Percentiles rank a stretch among this genome's conserved stretches.
Evolutionary conservation across 2,329 filamentous ascomycete genomes (phyloP).

Genomic region (Pseudonectria foliicola): DNA sequence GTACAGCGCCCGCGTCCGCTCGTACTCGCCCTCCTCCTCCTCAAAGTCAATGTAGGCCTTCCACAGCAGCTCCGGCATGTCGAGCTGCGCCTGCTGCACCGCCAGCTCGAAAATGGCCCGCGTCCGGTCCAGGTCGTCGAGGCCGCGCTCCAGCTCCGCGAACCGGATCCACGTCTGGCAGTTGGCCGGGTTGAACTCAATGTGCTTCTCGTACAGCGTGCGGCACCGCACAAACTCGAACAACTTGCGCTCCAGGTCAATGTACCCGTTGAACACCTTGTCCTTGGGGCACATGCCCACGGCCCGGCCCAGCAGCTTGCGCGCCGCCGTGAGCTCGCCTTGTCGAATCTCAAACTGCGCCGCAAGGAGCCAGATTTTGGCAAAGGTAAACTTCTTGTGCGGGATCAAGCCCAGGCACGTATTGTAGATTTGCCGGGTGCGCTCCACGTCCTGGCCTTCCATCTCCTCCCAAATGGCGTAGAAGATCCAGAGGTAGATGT

Average conservation of each 20-base stretch:
- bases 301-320: slow-evolving; percentile 83
- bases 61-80: slow-evolving; percentile 98
- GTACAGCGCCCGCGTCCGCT: slow-evolving; percentile 72
- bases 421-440: slow-evolving; percentile 84
- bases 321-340: slow-evolving; percentile 67
- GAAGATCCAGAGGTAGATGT: slow-evolving; percentile 97
- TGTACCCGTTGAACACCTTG: slow-evolving; percentile 88
- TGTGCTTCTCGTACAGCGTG: slow-evolving; percentile 86
- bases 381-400: slow-evolving; percentile 95
- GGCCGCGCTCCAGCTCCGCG: slow-evolving; percentile 81
- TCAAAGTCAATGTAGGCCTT: slow-evolving; percentile 99
- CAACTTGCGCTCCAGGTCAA: slow-evolving; percentile 84
- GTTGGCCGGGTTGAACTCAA: slow-evolving; percentile 86
- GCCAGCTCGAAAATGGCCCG: slow-evolving; percentile 90
- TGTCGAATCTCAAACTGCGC: slow-evolving; percentile 92
- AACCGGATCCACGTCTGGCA: slow-evolving; percentile 95
- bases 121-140: slow-evolving; percentile 83
- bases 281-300: slow-evolving; percentile 96
- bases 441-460: slow-evolving; percentile 67
- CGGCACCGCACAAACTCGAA: slow-evolving; percentile 92
- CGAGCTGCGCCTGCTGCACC: slow-evolving; percentile 71
- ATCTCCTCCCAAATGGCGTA: slow-evolving; percentile 95
- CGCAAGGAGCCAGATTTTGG: slow-evolving; percentile 91
- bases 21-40: slow-evolving; percentile 89
- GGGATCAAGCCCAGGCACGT: slow-evolving; percentile 83